Percentiles rank a stretch among this genome's conserved stretches.
phyloP scores from a whole-genome alignment of 345 rosid species.

The Citrus sp. region DNA sequence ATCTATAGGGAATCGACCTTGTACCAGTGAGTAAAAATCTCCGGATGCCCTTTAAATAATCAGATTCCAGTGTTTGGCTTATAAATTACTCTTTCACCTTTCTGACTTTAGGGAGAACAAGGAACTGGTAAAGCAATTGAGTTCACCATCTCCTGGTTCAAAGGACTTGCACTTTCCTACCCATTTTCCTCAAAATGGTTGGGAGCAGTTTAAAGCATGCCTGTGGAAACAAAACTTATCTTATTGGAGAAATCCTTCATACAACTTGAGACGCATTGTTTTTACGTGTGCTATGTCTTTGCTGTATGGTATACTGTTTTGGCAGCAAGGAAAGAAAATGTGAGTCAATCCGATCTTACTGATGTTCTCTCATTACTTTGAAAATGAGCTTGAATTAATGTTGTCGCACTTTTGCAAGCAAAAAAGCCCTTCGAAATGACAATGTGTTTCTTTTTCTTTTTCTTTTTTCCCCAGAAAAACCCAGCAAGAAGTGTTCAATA shows the following conservation, averaged over 20 bases:
- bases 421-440: not conserved
- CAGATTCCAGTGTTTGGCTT: not conserved
- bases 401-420: too few relatives aligned
- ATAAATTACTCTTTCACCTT: not conserved
- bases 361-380: not conserved
- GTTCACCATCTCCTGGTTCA: constrained; percentile 25
- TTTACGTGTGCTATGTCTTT: constrained; percentile 25
- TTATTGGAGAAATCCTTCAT: constrained; percentile 61
- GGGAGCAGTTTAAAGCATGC: constrained; percentile 55
- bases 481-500: constrained; percentile 22
- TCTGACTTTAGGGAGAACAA: constrained; percentile 28
- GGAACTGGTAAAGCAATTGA: constrained; percentile 23
- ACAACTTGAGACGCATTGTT: constrained; percentile 42
- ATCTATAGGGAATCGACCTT: constrained; percentile 34
- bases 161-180: constrained; percentile 29
- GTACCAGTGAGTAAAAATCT: constrained; percentile 26
- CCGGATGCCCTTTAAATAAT: not conserved
- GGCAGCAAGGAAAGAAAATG: constrained; percentile 52
- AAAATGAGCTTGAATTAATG: too few relatives aligned
- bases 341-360: constrained; percentile 16
- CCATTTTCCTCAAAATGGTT: constrained; percentile 32
- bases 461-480: not conserved
- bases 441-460: not conserved
- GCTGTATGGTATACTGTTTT: constrained; percentile 42
- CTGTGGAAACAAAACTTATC: constrained; percentile 59